Percentiles rank a stretch among this genome's conserved stretches.
Conservation (phyloP, 176 grass and related monocot genomes). For the Thalia dealbata region DNA sequence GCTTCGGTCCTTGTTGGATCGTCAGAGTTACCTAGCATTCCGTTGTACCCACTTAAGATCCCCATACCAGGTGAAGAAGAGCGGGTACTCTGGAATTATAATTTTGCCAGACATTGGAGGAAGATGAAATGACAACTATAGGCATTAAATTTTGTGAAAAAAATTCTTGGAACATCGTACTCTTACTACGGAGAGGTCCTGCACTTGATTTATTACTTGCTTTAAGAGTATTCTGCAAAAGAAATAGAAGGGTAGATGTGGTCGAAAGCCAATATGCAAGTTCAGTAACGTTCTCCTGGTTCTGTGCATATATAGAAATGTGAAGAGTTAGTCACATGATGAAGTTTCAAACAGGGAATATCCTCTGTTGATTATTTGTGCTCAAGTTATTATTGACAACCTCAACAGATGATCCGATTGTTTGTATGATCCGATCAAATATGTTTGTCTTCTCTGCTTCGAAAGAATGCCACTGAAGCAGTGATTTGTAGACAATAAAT, state of each 20-base stretch:
- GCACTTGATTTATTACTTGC: conserved; percentile 52
- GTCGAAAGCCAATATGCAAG: conserved; percentile 91
- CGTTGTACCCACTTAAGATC: conserved; percentile 75
- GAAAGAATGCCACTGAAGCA: conserved; percentile 86
- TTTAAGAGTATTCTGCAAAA: conserved; percentile 86
- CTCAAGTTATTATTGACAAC: conserved; percentile 18
- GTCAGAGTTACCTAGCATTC: conserved; percentile 56
- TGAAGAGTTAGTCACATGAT: not conserved
- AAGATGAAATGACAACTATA: not conserved
- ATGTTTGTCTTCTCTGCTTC: conserved; percentile 88
- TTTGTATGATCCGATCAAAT: conserved; percentile 91
- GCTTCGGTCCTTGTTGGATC: conserved; percentile 52
- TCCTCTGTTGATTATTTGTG: not conserved
- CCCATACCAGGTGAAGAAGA: conserved; percentile 48
- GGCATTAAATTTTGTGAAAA: conserved; percentile 13
- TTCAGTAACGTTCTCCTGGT: conserved; percentile 49
- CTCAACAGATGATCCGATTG: conserved; percentile 75
- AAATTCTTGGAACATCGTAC: conserved; percentile 25
- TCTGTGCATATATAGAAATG: conserved; percentile 29
- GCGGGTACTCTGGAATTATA: conserved; percentile 57
- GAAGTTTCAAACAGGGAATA: not conserved
- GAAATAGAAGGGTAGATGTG: conserved; percentile 67
- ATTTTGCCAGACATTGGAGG: not conserved
- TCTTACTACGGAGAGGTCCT: conserved; percentile 40
- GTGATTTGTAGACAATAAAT: conserved; percentile 82